phyloP scores from a whole-genome alignment of 441 rosid genomes.

The Gossypium lobatum region DNA sequence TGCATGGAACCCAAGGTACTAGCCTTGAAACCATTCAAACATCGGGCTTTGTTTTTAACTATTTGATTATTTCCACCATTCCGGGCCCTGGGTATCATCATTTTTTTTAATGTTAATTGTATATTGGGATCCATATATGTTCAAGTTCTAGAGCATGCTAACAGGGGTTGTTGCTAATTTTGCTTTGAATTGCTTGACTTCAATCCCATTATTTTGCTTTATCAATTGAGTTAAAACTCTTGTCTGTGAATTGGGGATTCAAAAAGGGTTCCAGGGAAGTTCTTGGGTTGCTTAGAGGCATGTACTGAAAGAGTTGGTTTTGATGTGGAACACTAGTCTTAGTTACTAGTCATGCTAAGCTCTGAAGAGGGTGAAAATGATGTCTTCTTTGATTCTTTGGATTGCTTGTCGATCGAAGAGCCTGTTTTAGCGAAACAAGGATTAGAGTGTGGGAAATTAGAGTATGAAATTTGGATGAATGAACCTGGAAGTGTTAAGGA shows the following conservation, averaged over 20 bases:
- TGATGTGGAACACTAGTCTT: conserved; percentile 27
- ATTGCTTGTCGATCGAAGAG: conserved; percentile 34
- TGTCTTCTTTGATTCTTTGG: conserved; percentile 60
- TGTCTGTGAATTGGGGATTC: conserved; percentile 42
- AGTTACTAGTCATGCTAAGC: conserved; percentile 48
- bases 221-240: conserved; percentile 23
- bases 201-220: not conserved
- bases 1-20: conserved; percentile 56
- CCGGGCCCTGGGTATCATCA: too few species aligned
- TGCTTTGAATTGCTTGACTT: not conserved
- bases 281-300: conserved; percentile 17
- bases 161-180: too few species aligned
- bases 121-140: too few species aligned
- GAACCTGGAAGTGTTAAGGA: conserved; percentile 63
- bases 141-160: too few species aligned
- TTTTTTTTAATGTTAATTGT: too few species aligned
- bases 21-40: conserved; percentile 23
- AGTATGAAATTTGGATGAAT: conserved; percentile 52
- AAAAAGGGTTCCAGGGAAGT: conserved; percentile 18
- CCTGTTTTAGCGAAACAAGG: conserved; percentile 20
- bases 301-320: conserved; percentile 18
- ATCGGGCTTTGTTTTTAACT: conserved; percentile 28
- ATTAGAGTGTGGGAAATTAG: conserved; percentile 16
- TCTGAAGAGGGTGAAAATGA: conserved; percentile 39
- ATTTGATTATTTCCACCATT: conserved; percentile 22